Conservation (phyloP, 2,329 filamentous ascomycete genomes). For the Ceratocystis papillata region DNA sequence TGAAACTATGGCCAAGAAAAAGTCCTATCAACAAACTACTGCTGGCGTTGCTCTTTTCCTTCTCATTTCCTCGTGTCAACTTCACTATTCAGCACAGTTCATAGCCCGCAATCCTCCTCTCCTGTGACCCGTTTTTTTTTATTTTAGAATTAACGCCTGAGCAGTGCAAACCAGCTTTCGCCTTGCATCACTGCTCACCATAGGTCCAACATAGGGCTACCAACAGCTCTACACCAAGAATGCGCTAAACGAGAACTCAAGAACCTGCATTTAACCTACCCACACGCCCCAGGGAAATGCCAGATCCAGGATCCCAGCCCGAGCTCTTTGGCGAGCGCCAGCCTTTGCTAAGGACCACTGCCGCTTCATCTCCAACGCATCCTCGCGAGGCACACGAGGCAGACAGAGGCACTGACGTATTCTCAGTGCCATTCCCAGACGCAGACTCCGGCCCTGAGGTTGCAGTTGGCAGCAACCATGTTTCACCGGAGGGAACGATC, state of each 20-base stretch:
- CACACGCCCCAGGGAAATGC: not conserved
- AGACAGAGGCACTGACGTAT: not conserved
- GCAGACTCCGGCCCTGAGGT: not conserved
- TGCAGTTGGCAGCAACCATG: not conserved
- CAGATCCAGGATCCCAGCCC: not conserved
- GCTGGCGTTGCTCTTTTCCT: no score
- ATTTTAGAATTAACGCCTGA: no score
- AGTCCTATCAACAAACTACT: no score
- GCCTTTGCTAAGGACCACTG: conserved; percentile 4
- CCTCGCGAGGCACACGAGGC: not conserved
- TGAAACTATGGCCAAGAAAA: no score
- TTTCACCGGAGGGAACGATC: not conserved
- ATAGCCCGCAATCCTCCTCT: no score
- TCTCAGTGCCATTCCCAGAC: not conserved
- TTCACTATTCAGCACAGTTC: no score
- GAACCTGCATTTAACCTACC: not conserved
- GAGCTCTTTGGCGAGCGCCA: conserved; percentile 2
- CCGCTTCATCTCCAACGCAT: not conserved
- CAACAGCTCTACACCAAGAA: not conserved
- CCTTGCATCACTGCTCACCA: no score
- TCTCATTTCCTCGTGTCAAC: no score
- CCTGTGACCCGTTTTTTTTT: no score
- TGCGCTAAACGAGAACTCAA: not conserved
- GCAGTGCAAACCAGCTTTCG: no score
- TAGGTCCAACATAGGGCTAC: no score